Base-by-base conservation (phyloP, 352 stramenopile species). In the Phytophthora pisi region DNA sequence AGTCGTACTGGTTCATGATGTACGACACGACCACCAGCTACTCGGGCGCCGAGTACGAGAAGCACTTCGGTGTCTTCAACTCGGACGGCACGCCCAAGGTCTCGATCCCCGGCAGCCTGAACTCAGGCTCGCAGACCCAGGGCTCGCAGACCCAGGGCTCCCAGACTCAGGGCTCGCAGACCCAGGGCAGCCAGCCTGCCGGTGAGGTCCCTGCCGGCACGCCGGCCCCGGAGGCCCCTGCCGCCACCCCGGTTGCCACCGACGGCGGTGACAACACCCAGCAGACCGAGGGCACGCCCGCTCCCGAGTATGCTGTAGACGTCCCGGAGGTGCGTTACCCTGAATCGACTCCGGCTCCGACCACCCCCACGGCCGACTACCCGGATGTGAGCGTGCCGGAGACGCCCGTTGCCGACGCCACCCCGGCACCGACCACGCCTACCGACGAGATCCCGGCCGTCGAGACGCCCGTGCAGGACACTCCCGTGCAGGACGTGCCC, bases 1-100 rank as follows among this genome's bases (percentile, higher is more conserved):
- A 66, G 50, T 66, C 77, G 46, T 85, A 78, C 67, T 89, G 63
- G 56, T 89, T 89, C 76, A 85, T 86, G 80, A 84, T 86, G 79
- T 88, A 78, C 69, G 79, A 90, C 65, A 78, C 75, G 8, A 88
- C 61, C 47, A 64, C 55, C 23, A 73, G 66, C 47, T 86, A 90
- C 78, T 64, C 68, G 1, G 70, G 72, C 18, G 47, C 36, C 3
- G 68, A 83, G 47, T 91, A 81, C 72, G 83, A 91, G 64, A 87
- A 71, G 56, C 72, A 78, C 72, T 91, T 91, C 58, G 83, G 83
- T 43, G 46, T 79, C 43, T 81, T 72, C 45, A 57, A 60, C 47
- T 55, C 60, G 49, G 75, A 84, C 53, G 74, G 63, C 38, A 63
- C 49, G 13, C 30, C 73, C n/a, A 79, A 88, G 66, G 58, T 88